Evolutionary conservation across 2,329 filamentous ascomycete genomes (phyloP).

Genomic region (Leptographium procerum): DNA sequence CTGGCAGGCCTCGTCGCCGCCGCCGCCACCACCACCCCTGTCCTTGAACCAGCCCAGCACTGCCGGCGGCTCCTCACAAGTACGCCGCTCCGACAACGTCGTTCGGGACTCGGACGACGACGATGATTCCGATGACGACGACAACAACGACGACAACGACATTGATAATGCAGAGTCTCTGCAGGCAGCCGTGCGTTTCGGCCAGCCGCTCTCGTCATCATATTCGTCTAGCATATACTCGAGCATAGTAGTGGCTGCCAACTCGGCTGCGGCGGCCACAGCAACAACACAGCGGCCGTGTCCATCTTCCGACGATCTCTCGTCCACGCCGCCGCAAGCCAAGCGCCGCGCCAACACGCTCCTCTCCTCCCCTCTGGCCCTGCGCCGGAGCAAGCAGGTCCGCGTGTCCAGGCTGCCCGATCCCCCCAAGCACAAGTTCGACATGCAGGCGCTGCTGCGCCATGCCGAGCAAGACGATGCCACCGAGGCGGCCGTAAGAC

Average conservation of each 20-base stretch:
- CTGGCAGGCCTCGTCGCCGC: neutral
- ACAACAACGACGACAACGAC: neutral
- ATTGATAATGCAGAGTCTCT: neutral
- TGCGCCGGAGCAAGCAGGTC: slow-evolving; percentile 15
- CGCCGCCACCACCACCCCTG: neutral
- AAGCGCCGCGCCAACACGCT: slow-evolving; percentile 9
- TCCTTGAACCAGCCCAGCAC: neutral
- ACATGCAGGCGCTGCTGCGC: slow-evolving; percentile 49
- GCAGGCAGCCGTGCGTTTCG: neutral
- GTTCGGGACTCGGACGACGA: slow-evolving; percentile 5
- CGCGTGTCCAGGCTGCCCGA: neutral
- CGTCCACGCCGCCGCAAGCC: slow-evolving; percentile 1
- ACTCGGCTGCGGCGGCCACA: too few species aligned
- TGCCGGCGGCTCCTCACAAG: neutral
- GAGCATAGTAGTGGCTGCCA: neutral
- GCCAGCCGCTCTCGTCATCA: neutral
- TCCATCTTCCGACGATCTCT: neutral
- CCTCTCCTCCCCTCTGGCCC: slow-evolving; percentile 32
- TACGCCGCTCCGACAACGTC: neutral
- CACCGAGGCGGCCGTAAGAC: slow-evolving; percentile 42
- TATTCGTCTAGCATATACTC: neutral
- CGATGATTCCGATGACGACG: neutral
- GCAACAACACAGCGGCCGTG: neutral
- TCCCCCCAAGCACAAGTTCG: slow-evolving; percentile 48
- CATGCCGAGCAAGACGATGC: slow-evolving; percentile 49